Evolutionary conservation across 352 stramenopile species (phyloP).

Genomic region (Phytophthora melonis): DNA sequence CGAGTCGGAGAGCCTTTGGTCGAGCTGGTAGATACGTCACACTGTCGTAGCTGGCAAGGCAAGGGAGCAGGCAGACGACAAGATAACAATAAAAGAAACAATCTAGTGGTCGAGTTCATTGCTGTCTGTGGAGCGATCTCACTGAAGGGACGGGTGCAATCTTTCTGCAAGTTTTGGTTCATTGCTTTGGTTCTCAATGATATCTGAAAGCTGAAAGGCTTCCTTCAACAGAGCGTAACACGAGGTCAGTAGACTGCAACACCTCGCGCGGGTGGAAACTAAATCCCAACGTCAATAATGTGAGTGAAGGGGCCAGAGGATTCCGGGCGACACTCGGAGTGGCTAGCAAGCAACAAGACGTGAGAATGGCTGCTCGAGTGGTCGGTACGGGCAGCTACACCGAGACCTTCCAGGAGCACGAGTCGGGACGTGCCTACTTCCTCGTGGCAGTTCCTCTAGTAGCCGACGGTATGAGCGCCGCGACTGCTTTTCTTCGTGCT

Average conservation of each 20-base stretch:
- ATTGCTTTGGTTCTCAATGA: background rate
- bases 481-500: background rate
- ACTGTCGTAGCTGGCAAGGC: conserved; percentile 6
- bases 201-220: no score
- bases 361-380: background rate
- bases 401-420: background rate
- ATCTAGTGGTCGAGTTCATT: background rate
- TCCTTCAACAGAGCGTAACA: background rate
- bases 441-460: background rate
- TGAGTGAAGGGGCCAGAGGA: background rate
- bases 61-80: conserved; percentile 1
- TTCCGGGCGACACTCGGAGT: background rate
- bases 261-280: background rate
- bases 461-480: background rate
- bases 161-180: background rate
- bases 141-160: background rate
- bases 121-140: background rate
- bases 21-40: conserved; percentile 2
- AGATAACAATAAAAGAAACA: conserved; percentile 8
- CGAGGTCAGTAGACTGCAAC: background rate
- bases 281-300: conserved; percentile 1
- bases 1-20: background rate
- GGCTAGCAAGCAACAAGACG: background rate
- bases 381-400: background rate
- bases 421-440: background rate